phyloP scores from a whole-genome alignment of 371 early-diverging fungal species.

The Apophysomyces trapeziformis region DNA sequence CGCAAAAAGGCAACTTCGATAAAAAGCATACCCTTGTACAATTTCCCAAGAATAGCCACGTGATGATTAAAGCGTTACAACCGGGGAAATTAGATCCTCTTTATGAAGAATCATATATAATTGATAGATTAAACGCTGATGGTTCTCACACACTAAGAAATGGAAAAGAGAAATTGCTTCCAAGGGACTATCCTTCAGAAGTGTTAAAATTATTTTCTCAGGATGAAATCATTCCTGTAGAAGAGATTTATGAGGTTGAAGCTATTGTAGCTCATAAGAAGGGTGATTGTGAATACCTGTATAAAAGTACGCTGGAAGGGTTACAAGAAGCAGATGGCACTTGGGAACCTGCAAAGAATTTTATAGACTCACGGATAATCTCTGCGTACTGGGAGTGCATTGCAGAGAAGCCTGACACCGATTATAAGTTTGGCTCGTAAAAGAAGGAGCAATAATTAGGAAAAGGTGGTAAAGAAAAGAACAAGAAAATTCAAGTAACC shows the following conservation, averaged over 20 bases:
- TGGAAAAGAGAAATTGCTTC: conserved; percentile 3
- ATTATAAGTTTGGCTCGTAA: no score
- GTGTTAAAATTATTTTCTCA: conserved; percentile 16
- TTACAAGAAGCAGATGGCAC: neutral
- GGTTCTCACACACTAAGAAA: conserved; percentile 14
- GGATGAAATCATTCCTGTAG: conserved; percentile 13
- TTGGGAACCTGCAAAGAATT: no score
- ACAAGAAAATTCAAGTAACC: no score
- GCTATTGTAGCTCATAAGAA: conserved; percentile 9
- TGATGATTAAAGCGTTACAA: conserved; percentile 2
- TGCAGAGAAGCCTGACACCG: no score
- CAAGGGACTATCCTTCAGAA: conserved; percentile 10
- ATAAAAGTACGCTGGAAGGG: conserved; percentile 22
- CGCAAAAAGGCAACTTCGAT: neutral
- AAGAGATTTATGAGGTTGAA: conserved; percentile 16
- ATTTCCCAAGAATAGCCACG: conserved; percentile 11
- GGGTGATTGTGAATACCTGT: conserved; percentile 4
- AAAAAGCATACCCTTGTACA: neutral
- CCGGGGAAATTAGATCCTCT: neutral
- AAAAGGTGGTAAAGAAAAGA: no score
- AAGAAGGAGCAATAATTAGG: no score
- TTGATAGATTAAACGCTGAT: conserved; percentile 5
- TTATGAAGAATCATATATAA: conserved; percentile 16
- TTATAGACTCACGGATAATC: no score
- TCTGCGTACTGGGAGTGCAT: no score